A percentile compares a stretch with the other conserved stretches of the same genome.
phyloP scores from a whole-genome alignment of 257 asterid species.

The Solanum paucissectum region DNA sequence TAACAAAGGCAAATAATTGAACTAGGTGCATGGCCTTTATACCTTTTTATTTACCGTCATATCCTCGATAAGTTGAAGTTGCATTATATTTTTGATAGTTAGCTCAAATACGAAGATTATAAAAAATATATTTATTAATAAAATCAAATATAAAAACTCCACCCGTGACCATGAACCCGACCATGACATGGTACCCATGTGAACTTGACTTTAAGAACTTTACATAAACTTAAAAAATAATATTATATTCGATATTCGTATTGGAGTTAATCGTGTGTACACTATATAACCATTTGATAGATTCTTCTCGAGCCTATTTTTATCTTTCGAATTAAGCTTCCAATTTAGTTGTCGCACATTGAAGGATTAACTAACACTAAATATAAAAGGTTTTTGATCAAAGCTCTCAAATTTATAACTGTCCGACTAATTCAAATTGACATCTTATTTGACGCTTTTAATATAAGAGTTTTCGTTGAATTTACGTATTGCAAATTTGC shows the following conservation, averaged over 20 bases:
- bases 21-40: background rate
- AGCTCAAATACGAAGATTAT: background rate
- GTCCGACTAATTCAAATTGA: background rate
- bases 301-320: background rate
- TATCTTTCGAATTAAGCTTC: background rate
- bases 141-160: background rate
- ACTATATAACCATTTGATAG: accelerated
- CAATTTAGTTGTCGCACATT: background rate
- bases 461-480: no score
- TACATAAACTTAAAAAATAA: background rate
- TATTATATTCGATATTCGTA: no score
- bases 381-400: no score
- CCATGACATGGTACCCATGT: background rate
- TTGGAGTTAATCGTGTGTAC: no score
- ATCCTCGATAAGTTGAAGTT: background rate
- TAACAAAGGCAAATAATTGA: background rate
- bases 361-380: background rate
- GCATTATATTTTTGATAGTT: background rate
- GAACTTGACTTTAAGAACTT: background rate
- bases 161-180: background rate
- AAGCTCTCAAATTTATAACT: accelerated
- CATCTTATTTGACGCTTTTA: accelerated
- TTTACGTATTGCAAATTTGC: no score
- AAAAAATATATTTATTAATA: background rate
- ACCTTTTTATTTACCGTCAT: background rate